These are phyloP conservation scores for Agrocybe chaxingu DNA, from an alignment of 768 basidiomycete genomes.

Conservation along the genomic window DNA sequence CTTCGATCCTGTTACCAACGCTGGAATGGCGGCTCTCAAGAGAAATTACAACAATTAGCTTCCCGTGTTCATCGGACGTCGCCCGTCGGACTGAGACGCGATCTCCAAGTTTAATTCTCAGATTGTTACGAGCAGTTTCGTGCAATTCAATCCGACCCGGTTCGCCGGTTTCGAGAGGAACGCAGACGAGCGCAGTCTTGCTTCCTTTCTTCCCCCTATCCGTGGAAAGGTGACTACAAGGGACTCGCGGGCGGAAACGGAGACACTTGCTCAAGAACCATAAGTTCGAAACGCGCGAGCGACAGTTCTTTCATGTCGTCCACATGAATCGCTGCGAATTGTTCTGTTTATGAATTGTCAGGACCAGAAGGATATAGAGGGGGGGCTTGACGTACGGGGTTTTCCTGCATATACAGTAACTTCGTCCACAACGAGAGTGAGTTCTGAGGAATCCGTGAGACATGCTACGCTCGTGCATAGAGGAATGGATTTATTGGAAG, in stretches of 20 bases:
- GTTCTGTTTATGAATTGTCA: no score
- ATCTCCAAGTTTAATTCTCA: constrained; percentile 96
- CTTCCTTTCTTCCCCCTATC: constrained; percentile 93
- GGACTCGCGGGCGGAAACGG: background rate
- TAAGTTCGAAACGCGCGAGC: no score
- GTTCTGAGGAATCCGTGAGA: no score
- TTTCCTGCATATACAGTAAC: no score
- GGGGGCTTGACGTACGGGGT: no score
- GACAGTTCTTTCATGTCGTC: no score
- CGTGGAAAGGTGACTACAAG: background rate
- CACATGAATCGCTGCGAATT: no score
- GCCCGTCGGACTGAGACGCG: constrained; percentile 94
- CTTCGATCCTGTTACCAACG: constrained; percentile 97
- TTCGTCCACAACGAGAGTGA: no score
- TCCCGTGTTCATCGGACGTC: constrained; percentile 98
- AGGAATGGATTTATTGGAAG: no score
- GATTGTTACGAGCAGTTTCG: constrained; percentile 99
- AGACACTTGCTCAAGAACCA: no score
- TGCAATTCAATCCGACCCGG: constrained; percentile 98
- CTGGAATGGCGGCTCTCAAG: constrained; percentile 98
- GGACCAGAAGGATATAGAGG: no score
- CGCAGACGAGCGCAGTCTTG: constrained; percentile 95
- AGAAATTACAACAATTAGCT: constrained; percentile 93
- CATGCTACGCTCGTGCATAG: no score
- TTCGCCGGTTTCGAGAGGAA: constrained; percentile 94